Evolutionary conservation across 805 yeast species (phyloP), one percentile per base, ranked within the genome.

Genomic region (Candida morakotiae): DNA sequence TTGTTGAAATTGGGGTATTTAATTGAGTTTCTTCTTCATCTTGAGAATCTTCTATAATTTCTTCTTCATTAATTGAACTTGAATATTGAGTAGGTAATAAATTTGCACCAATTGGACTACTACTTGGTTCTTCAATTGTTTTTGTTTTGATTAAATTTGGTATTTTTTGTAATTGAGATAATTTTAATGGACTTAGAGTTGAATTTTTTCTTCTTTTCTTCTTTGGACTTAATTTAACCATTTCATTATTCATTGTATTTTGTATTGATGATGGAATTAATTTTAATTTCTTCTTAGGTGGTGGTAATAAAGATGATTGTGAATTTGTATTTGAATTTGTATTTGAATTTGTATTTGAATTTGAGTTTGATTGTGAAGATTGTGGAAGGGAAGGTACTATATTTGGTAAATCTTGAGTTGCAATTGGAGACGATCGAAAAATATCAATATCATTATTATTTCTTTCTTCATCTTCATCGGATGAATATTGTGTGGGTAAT

Each of bases 401-500:
- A 4, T 20, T 4, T 15, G 19, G 20, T 11, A 22, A 19, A 13
- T 34, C 31, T 15, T 34, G 37, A 9, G 37, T 34, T 8, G 37
- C 37, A 13, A 34, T 16, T 3, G 37, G 37, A 5, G 37, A 34
- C 9, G 37, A 34, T 34, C 31, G 16, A 9, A 34, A 23, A 9
- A 24, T 9, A 16, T 32, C 22, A 17, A 32, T 10, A 5, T 26
- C 17, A 4, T 7, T 16, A 13, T 14, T 7, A 4, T 13, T 16
- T 23, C 6, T 29, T 35, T 38, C 17, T n/a, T 28, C 30, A 5
- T 39, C 45, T 9, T 49, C 55, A 13, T 52, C 56, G 11, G 46
- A 48, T 3, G 59, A 53, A 28, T 56, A 56, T 41, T 56, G 61
- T 1, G 61, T 56, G 3, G 61, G 55, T n/a, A 52, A 22, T 37